These are phyloP conservation scores for Albizia julibrissin DNA, from an alignment of 306 rosid genomes.

Conservation along the genomic window DNA sequence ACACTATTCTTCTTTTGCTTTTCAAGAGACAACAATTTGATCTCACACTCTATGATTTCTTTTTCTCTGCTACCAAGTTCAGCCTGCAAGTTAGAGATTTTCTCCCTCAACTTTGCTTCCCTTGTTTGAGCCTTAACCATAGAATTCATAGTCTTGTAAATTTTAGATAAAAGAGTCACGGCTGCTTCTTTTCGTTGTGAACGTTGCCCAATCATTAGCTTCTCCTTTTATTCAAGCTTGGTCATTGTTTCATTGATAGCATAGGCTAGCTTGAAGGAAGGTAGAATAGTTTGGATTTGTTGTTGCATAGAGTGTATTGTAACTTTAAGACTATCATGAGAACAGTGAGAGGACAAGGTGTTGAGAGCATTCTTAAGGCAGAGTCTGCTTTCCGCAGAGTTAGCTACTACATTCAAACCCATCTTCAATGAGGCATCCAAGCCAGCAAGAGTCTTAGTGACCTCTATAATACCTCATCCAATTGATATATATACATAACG, in stretches of 20 bases:
- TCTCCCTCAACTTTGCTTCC: background rate
- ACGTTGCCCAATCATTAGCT: background rate
- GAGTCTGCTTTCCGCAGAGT: background rate
- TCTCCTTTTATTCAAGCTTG: background rate
- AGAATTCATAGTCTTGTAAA: background rate
- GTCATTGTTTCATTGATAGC: background rate
- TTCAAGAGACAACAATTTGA: background rate
- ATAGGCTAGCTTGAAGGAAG: background rate
- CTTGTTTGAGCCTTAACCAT: background rate
- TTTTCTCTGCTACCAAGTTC: background rate
- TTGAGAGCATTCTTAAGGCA: background rate
- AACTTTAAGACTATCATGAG: background rate
- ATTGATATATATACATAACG: too few species aligned
- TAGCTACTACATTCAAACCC: background rate
- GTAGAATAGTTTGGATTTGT: background rate
- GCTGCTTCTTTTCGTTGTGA: background rate
- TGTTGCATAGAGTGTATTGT: background rate
- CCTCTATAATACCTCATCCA: too few species aligned
- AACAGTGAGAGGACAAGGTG: background rate
- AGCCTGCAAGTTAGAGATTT: background rate
- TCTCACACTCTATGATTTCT: background rate
- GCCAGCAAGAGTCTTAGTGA: background rate
- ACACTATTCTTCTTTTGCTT: background rate
- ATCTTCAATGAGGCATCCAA: background rate
- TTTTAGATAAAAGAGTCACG: background rate